Base-by-base conservation (phyloP, 2,329 filamentous ascomycete genomes). In the Fusarium buxicola region DNA sequence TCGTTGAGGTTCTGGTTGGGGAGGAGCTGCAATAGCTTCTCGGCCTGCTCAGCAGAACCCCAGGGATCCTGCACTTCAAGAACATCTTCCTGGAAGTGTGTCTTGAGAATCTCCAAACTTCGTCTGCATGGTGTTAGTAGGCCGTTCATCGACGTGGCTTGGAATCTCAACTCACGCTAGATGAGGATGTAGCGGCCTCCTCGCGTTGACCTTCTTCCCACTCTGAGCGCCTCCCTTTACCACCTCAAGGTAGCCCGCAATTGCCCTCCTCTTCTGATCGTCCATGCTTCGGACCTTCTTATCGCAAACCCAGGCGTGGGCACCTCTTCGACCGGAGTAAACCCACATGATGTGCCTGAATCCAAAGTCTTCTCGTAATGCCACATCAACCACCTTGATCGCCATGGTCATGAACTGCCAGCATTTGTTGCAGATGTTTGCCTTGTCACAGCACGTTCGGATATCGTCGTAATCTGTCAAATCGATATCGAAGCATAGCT, bases 381-480 rank as follows among this genome's bases (percentile, higher is more conserved):
- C 93, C 11, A 86, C 84, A 75, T 98, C 94, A 11, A 98, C 84
- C 13, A 97, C 92, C 74, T 96, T 95, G 75, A 99, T 94, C 8
- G 95, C 92, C 93, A 99, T 98, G 21, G 92, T 97, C 69, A 97
- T 96, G 76, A 98, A 99, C 45, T 90, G 84, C 95, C 95, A 99
- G 80, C 95, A 99, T 75, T 94, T 95, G 66, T 83, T 84, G 76
- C 95, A 99, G 65, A 99, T 98, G 69, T 92, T 96, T 8, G 94
- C 92, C 74, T 94, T 94, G 71, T 89, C 88, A 75, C 95, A 99
- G 79, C 95, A 99, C 25, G 94, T 97, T 68, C 95, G 89, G 65
- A 99, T 92, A 66, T 96, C 92, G 75, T 99, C 95, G 78, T 99
- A 99, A 79, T 98, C 95, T 51, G 95, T 98, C 86, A 99, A 86